phyloP scores from a whole-genome alignment of 129 eudicot species.

The Lactuca saligna region DNA sequence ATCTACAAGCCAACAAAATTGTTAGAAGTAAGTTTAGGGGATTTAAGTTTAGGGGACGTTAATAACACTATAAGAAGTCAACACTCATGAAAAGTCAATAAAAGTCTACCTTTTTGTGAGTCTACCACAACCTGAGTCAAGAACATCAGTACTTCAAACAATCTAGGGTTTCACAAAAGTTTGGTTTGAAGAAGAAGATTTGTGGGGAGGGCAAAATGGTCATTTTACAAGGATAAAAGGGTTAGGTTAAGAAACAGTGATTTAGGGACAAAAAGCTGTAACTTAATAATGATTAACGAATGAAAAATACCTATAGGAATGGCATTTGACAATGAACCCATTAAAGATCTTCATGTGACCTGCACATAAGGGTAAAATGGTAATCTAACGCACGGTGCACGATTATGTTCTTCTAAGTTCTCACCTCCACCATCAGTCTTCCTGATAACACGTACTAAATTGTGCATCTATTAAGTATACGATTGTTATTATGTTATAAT shows the following conservation, averaged over 20 bases:
- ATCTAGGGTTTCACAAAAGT: not conserved
- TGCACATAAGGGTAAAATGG: constrained; percentile 35
- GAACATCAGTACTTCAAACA: constrained; percentile 11
- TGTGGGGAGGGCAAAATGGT: constrained; percentile 2
- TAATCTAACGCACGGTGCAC: not conserved
- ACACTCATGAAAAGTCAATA: constrained; percentile 1
- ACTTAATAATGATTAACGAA: not conserved
- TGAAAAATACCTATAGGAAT: constrained; percentile 45
- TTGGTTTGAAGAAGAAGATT: not conserved
- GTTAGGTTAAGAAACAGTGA: not conserved
- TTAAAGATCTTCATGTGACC: constrained; percentile 51
- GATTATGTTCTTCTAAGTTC: too few relatives aligned
- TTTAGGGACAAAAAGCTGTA: not conserved
- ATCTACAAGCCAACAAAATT: not conserved
- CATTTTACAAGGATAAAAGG: not conserved
- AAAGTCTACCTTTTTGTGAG: constrained; percentile 5
- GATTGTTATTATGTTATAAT: not conserved
- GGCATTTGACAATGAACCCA: constrained; percentile 40
- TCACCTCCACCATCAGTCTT: too few relatives aligned
- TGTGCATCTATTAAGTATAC: too few relatives aligned
- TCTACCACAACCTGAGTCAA: constrained; percentile 21
- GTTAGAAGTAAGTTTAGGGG: constrained; percentile 1
- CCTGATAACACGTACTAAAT: too few relatives aligned
- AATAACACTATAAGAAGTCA: constrained; percentile 5
- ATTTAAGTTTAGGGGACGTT: not conserved